Base-by-base conservation (phyloP, 306 rosid species). In the Quercus robur region DNA sequence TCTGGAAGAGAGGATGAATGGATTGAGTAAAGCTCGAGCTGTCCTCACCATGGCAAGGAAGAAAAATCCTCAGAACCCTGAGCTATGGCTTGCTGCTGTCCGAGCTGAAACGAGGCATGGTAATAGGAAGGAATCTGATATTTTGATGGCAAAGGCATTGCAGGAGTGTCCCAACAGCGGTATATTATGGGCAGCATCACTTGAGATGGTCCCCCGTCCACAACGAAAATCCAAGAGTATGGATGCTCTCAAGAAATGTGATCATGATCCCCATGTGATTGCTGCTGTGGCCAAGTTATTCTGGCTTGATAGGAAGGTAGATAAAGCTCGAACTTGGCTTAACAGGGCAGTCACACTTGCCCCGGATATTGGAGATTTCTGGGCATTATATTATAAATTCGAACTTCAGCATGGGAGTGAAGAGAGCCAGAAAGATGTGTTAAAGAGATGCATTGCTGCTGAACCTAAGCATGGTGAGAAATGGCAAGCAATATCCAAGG, bases 381-480 rank as follows among this genome's bases (percentile, higher is more conserved):
- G 98, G 98, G 97, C 91, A 1, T 70, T 89, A 75, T 88, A 83
- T 80, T 92, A 90, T 84, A 94, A 94, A 85, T 92, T 94, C 82
- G 98, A 94, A 84, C 89, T 92, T 78, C 98, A 94, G 71, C 96
- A 92, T 85, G 98, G 97, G 46, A 85, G 77, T 51, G 97, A 94
- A 35, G 98, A 94, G 73, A 90, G 56, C 78, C 97, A 94, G 81
- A 92, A 90, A 86, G 94, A 94, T 76, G 93, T 94, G 61, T 79
- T 92, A 58, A 88, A 77, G 78, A 90, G 95, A 75, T 94, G 94
- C 68, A 76, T 87, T 41, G 87, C 90, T 75, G 94, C 98, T 26
- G 96, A 94, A 81, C 98, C 98, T 52, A 94, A 94, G 85, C 96
- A 92, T 71, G 98, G 98, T 69, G 97, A 94, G 87, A 91, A 89